Evolutionary conservation across 305 asterid genomes (phyloP).

Genomic region (Fraxinus nigra): DNA sequence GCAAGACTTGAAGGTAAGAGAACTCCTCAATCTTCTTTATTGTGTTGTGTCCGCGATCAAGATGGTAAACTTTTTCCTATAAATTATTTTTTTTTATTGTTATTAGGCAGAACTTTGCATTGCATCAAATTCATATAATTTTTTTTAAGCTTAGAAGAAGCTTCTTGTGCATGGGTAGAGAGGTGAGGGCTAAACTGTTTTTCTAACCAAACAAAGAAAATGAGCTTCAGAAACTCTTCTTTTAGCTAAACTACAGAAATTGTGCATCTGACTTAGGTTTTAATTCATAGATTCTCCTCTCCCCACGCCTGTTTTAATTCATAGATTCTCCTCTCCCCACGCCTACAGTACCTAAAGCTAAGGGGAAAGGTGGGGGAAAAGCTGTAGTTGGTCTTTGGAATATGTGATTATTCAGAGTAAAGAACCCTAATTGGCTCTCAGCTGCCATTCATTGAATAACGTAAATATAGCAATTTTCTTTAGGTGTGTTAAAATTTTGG

Average conservation of each 20-base stretch:
- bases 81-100: background rate
- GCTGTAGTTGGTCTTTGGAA: background rate
- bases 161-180: background rate
- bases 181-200: background rate
- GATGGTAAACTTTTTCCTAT: slow-evolving; percentile 37
- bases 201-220: background rate
- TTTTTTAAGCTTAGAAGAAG: background rate
- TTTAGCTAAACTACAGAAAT: background rate
- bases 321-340: background rate
- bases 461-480: background rate
- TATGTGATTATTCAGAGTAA: background rate
- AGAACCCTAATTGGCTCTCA: background rate
- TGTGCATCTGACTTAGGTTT: background rate
- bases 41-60: slow-evolving; percentile 41
- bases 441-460: background rate
- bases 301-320: background rate
- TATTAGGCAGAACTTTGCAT: background rate
- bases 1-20: slow-evolving; percentile 90
- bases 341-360: background rate
- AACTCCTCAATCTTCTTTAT: background rate
- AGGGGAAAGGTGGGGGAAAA: background rate
- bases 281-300: background rate
- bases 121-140: background rate
- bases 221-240: background rate
- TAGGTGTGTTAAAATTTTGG: background rate